Evolutionary conservation across 106 monocot species (phyloP), one percentile per base, ranked within the genome.

Genomic region (Dendrobium huoshanense): DNA sequence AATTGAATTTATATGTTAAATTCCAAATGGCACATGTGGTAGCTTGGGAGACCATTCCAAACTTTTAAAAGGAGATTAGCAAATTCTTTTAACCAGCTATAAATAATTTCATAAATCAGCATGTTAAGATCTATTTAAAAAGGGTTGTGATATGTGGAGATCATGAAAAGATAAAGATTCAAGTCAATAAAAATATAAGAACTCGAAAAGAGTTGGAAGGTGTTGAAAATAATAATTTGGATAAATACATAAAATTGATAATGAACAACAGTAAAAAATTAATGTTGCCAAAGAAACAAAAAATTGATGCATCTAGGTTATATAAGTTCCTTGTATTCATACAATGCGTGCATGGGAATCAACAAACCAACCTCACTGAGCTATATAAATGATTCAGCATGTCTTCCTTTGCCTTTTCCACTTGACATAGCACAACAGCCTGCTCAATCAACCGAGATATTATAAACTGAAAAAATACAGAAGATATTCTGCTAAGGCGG

Each of bases 361-460:
- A 74, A 74, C 8, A 43, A 74, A 44, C 74, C 7, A 45, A 97
- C 97, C 97, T 97, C 64, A 97, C 75, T 65, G 94, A 88, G 58
- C 90, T 97, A 80, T 97, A 97, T 70, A 97, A 67, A 80, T 97
- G 97, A 92, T 97, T 97, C 70, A 97, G 87, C 97, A 97, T 97
- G 54, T 97, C 97, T 80, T 97, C 97, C 86, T 97, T 97, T 68
- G 97, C 94, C 83, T 97, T 97, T 77, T 97, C 97, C 15, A 97
- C 97, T 92, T 94, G 92, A 79, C 97, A 97, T 68, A 94, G 90
- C 27, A 94, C 91, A 77, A 94, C 91, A 42, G 96, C 96, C 96
- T 96, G 85, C 58, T 72, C 73, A 81, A 87, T 77, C 20, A 55
- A 85, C 77, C 17, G 68, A n/a, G 41, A n/a, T 20, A 81, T 67